phyloP scores from a whole-genome alignment of 345 rosid species.

The Limnanthes douglasii region DNA sequence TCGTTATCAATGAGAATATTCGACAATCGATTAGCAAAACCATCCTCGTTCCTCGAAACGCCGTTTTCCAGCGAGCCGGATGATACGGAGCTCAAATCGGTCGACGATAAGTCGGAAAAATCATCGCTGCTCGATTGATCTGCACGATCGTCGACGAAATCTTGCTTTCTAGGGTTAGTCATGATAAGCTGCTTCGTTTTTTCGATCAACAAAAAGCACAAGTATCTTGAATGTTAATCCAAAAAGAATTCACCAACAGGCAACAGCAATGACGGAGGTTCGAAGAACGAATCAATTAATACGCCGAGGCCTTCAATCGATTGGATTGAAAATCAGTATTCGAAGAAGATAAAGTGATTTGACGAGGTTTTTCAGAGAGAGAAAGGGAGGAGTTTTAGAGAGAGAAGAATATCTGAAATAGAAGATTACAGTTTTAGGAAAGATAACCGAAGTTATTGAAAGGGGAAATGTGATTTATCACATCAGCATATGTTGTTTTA shows the following conservation, averaged over 20 bases:
- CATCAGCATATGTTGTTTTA: too few relatives aligned
- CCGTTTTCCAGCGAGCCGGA: conserved; percentile 14
- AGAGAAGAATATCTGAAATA: conserved; percentile 5
- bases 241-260: too few relatives aligned
- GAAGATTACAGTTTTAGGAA: not conserved
- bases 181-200: conserved; percentile 13
- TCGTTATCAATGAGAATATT: conserved; percentile 30
- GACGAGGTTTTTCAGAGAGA: not conserved
- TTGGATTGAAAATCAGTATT: too few relatives aligned
- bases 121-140: conserved; percentile 27
- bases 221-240: conserved; percentile 9
- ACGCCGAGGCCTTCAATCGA: too few relatives aligned
- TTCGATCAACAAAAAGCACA: not conserved
- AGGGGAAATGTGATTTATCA: too few relatives aligned
- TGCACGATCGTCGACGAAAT: conserved; percentile 15
- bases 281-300: too few relatives aligned
- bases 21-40: conserved; percentile 45
- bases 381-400: not conserved
- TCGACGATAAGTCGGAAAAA: conserved; percentile 9
- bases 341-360: not conserved
- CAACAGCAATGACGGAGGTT: too few relatives aligned
- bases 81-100: conserved; percentile 6
- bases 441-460: too few relatives aligned
- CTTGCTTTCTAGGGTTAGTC: conserved; percentile 35
- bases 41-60: conserved; percentile 15